Evolutionary conservation across 495 filamentous ascomycete species (phyloP).

Genomic region (Aspergillus leporis): DNA sequence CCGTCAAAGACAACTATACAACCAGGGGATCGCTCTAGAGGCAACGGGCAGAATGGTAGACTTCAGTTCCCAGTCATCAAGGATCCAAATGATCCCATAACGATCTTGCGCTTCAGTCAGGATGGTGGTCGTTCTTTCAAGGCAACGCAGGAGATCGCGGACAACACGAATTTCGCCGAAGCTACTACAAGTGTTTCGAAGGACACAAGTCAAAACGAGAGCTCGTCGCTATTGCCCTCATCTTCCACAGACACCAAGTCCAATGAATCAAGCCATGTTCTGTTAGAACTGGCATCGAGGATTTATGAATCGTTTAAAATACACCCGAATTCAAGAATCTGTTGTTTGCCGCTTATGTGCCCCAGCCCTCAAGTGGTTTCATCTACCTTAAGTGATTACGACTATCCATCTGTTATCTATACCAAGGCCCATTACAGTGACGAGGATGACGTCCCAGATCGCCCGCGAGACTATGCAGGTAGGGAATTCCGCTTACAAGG

Average conservation of each 20-base stretch:
- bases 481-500: constrained; percentile 81
- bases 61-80: constrained; percentile 79
- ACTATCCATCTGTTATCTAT: constrained; percentile 64
- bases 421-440: constrained; percentile 85
- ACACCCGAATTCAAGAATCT: constrained; percentile 17
- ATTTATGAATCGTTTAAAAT: constrained; percentile 36
- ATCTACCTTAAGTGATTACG: constrained; percentile 33
- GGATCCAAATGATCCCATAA: constrained; percentile 66
- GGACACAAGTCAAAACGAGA: constrained; percentile 10
- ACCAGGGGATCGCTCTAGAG: constrained; percentile 27
- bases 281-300: constrained; percentile 24
- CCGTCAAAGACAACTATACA: constrained; percentile 28
- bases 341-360: constrained; percentile 27
- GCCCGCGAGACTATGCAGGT: constrained; percentile 81
- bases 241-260: constrained; percentile 23
- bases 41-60: constrained; percentile 28
- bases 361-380: constrained; percentile 31
- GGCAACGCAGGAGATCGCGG: constrained; percentile 32
- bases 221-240: constrained; percentile 22
- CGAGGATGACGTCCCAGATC: constrained; percentile 82
- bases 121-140: constrained; percentile 46
- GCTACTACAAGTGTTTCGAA: constrained; percentile 11
- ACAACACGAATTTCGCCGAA: constrained; percentile 1
- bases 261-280: constrained; percentile 19
- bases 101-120: constrained; percentile 69